Evolutionary conservation across 805 yeast genomes (phyloP).

Genomic region (Cyberlindnera samutprakarnensis): DNA sequence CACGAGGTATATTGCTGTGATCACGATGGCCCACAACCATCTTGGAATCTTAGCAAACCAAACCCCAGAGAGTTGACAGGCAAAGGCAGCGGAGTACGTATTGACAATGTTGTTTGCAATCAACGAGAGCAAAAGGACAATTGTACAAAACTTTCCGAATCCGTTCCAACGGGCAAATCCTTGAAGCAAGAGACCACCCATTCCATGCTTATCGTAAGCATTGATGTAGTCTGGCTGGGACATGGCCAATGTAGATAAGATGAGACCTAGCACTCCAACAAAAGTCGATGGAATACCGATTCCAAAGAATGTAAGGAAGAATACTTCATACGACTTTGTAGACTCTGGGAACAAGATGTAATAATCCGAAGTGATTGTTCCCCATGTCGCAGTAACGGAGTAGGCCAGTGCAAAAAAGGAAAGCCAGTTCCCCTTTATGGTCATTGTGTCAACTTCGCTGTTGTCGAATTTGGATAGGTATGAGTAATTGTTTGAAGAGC

Average conservation of each 20-base stretch:
- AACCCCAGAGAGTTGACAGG: constrained; percentile 57
- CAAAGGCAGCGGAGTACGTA: constrained; percentile 74
- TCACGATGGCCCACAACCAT: constrained; percentile 63
- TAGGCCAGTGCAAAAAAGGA: constrained; percentile 67
- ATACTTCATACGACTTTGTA: constrained; percentile 48
- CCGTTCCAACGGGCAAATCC: constrained; percentile 68
- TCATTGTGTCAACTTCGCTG: constrained; percentile 23
- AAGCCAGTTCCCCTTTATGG: constrained; percentile 60
- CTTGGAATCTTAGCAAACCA: constrained; percentile 60
- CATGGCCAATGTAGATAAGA: constrained; percentile 62
- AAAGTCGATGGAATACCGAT: constrained; percentile 65
- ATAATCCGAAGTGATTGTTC: constrained; percentile 79
- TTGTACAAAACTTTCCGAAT: constrained; percentile 68
- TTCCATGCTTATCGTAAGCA: constrained; percentile 50
- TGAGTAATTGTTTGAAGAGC: constrained; percentile 41
- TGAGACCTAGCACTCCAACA: constrained; percentile 67
- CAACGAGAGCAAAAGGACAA: constrained; percentile 63
- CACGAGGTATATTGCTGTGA: constrained; percentile 57
- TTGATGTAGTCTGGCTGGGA: constrained; percentile 48
- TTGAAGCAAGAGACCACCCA: constrained; percentile 66
- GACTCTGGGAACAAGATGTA: constrained; percentile 74
- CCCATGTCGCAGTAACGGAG: constrained; percentile 85
- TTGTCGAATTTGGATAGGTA: constrained; percentile 26
- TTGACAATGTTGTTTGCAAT: constrained; percentile 78
- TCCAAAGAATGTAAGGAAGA: constrained; percentile 55